Percentiles rank a stretch among this genome's conserved stretches.
Evolutionary conservation across 176 grass and related monocot genomes (phyloP).

Genomic region (Tillandsia leiboldiana): DNA sequence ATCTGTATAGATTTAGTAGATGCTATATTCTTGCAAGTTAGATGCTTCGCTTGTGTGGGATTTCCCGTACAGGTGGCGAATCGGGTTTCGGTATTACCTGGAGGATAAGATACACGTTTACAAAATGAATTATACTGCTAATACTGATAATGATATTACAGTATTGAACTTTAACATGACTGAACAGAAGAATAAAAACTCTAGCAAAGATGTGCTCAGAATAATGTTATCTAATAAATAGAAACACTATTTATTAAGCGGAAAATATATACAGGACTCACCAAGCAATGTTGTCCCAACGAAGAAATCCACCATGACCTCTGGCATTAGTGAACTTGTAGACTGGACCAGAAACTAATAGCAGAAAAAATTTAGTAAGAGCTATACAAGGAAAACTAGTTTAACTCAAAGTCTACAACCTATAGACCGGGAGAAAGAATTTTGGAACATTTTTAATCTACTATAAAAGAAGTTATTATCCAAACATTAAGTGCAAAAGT

Average conservation of each 20-base stretch:
- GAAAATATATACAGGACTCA: constrained; percentile 26
- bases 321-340: constrained; percentile 77
- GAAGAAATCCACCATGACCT: constrained; percentile 92
- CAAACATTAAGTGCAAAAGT: not conserved
- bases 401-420: not conserved
- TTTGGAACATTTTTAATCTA: not conserved
- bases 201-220: not conserved
- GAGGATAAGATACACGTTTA: no score
- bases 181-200: not conserved
- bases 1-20: no score
- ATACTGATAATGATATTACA: not conserved
- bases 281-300: constrained; percentile 52
- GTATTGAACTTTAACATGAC: not conserved
- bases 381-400: constrained; percentile 7
- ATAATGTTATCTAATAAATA: not conserved
- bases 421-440: not conserved
- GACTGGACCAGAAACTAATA: constrained; percentile 57
- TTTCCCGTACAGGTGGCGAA: no score
- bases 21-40: no score
- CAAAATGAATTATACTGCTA: not conserved
- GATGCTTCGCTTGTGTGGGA: no score
- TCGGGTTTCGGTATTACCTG: no score
- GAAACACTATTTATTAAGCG: not conserved
- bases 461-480: not conserved
- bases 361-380: constrained; percentile 5